These are phyloP conservation scores for Neofusicoccum ribis DNA, from an alignment of 2,329 filamentous ascomycete genomes.

Conservation along the genomic window DNA sequence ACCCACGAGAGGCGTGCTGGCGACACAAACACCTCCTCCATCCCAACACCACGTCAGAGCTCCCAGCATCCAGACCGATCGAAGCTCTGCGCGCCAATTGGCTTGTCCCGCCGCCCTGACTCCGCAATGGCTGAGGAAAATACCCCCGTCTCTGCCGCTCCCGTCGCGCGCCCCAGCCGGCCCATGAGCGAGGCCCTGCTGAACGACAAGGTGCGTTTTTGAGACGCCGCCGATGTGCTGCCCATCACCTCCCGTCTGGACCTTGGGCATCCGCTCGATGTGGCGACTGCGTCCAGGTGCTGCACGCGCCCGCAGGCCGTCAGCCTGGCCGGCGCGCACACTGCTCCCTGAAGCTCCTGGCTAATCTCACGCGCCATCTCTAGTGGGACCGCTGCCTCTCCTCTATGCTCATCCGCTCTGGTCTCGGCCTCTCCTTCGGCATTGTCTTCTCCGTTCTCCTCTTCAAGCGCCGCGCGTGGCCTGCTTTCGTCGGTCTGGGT, in stretches of 20 bases:
- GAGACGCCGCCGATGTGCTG: background rate
- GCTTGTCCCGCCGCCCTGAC: background rate
- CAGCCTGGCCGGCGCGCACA: background rate
- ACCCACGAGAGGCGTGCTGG: constrained; percentile 13
- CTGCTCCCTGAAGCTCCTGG: background rate
- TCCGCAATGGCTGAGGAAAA: constrained; percentile 57
- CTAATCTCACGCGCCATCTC: constrained; percentile 12
- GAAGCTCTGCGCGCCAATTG: constrained; percentile 7
- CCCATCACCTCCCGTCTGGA: background rate
- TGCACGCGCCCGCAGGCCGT: background rate
- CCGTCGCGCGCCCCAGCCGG: constrained; percentile 67
- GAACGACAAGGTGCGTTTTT: constrained; percentile 85
- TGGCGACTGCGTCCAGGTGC: background rate
- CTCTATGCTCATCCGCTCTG: constrained; percentile 94
- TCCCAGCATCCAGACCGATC: background rate
- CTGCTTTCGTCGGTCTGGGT: constrained; percentile 88
- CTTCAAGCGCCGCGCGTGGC: constrained; percentile 98
- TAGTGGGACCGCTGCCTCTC: constrained; percentile 99
- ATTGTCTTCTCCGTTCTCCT: constrained; percentile 97
- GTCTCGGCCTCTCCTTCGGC: constrained; percentile 93
- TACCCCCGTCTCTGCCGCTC: constrained; percentile 58
- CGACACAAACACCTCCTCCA: constrained; percentile 4
- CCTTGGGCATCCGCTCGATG: background rate
- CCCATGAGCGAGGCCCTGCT: constrained; percentile 96
- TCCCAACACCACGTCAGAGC: constrained; percentile 2